Conservation (phyloP, 352 stramenopile species). For the Pythium aphanidermatum region DNA sequence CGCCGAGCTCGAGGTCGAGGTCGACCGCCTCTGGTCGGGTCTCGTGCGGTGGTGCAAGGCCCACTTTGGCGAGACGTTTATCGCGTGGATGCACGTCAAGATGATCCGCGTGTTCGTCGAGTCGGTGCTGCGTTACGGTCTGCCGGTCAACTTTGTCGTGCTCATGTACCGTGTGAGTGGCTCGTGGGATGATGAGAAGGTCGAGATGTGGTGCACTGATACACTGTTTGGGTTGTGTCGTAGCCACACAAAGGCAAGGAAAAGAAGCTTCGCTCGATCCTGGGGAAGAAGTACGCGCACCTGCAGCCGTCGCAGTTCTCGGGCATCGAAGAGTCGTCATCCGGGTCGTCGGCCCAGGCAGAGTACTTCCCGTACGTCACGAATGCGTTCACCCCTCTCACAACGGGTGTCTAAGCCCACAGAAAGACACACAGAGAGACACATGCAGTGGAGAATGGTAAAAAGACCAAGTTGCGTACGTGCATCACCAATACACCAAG, state of each 20-base stretch:
- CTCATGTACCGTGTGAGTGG: conserved; percentile 50
- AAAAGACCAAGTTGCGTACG: conserved; percentile 3
- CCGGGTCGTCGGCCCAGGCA: conserved; percentile 42
- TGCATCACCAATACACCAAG: conserved; percentile 15
- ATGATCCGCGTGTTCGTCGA: conserved; percentile 97
- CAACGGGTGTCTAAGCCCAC: conserved; percentile 6
- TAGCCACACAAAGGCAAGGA: conserved; percentile 74
- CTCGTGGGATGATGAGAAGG: not conserved
- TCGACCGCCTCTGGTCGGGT: conserved; percentile 92
- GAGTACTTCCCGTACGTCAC: conserved; percentile 84
- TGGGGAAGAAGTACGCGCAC: conserved; percentile 84
- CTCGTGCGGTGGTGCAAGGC: conserved; percentile 97
- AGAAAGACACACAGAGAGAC: not conserved
- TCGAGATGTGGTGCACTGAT: not conserved
- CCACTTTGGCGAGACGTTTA: conserved; percentile 97
- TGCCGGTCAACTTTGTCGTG: conserved; percentile 95
- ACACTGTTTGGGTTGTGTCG: not conserved
- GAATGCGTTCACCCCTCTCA: conserved; percentile 69
- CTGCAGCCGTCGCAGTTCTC: conserved; percentile 81
- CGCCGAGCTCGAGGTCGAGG: conserved; percentile 81
- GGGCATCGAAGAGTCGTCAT: conserved; percentile 56
- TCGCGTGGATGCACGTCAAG: conserved; percentile 99
- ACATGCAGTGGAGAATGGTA: not conserved
- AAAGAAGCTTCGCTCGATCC: conserved; percentile 72
- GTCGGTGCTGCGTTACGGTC: conserved; percentile 95